Conservation (phyloP, 768 basidiomycete species). For the Boletellus emodensis region DNA sequence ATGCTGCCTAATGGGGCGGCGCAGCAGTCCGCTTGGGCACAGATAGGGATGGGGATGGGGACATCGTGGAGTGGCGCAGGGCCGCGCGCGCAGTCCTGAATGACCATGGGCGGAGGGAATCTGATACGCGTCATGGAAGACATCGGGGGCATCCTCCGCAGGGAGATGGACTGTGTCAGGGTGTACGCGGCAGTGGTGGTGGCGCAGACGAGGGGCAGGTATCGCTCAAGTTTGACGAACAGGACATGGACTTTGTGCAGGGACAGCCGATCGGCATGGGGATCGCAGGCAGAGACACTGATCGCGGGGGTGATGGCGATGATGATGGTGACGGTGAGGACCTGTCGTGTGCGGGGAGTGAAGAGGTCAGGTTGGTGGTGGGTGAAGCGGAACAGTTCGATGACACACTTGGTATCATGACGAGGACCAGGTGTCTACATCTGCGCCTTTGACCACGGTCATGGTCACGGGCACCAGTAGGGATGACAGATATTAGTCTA, state of each 20-base stretch:
- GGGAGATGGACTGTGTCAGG: conserved; percentile 41
- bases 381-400: conserved; percentile 33
- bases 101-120: conserved; percentile 26
- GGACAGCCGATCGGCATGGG: too few species aligned
- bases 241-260: conserved; percentile 57
- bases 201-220: conserved; percentile 19
- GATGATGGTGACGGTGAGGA: conserved; percentile 12
- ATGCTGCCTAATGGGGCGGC: conserved; percentile 74
- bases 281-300: not conserved
- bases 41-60: too few species aligned
- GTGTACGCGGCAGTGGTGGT: not conserved
- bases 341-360: conserved; percentile 24
- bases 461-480: too few species aligned
- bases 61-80: conserved; percentile 16
- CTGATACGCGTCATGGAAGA: conserved; percentile 62
- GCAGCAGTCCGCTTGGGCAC: conserved; percentile 8
- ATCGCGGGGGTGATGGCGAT: too few species aligned
- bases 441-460: too few species aligned
- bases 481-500: too few species aligned
- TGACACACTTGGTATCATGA: not conserved
- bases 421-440: too few species aligned
- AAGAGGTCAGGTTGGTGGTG: conserved; percentile 29
- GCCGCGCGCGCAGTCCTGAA: conserved; percentile 14
- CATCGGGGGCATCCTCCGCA: conserved; percentile 48
- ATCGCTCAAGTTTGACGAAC: conserved; percentile 59